These are phyloP conservation scores for Hysterium pulicare DNA, from an alignment of 2,329 filamentous ascomycete species.

Conservation along the genomic window DNA sequence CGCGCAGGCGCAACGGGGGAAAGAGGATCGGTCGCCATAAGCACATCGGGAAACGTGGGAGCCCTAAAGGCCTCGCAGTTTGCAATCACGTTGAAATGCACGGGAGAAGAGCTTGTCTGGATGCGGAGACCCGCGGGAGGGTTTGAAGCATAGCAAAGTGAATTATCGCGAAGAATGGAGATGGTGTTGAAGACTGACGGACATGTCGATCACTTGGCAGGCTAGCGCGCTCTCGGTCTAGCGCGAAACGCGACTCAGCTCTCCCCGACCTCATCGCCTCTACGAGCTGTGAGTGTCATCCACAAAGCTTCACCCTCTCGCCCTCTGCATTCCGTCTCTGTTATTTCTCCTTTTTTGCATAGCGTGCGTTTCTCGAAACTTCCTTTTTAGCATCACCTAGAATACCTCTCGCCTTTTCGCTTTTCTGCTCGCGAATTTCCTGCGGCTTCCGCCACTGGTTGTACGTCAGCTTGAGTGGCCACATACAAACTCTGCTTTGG, in stretches of 20 bases:
- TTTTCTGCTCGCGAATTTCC: too few relatives aligned
- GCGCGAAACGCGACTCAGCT: slow-evolving; percentile 11
- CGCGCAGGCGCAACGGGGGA: slow-evolving; percentile 88
- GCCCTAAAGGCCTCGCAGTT: slow-evolving; percentile 9
- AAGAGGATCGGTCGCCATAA: slow-evolving; percentile 84
- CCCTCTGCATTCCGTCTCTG: neutral
- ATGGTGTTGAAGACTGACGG: slow-evolving; percentile 17
- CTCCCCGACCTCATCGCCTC: too few relatives aligned
- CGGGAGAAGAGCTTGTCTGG: neutral
- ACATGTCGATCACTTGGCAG: slow-evolving; percentile 17
- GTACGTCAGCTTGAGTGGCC: too few relatives aligned
- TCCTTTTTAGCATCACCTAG: too few relatives aligned
- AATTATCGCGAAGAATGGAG: slow-evolving; percentile 7
- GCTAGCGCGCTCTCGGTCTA: slow-evolving; percentile 8
- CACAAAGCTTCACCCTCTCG: neutral
- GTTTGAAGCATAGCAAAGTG: slow-evolving; percentile 9
- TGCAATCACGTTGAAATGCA: slow-evolving; percentile 1
- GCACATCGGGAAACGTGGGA: slow-evolving; percentile 45
- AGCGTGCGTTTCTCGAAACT: slow-evolving; percentile 22
- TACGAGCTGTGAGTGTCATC: neutral
- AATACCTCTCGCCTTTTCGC: too few relatives aligned
- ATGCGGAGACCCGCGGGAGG: slow-evolving; percentile 8
- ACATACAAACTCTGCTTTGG: too few relatives aligned
- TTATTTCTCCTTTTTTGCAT: slow-evolving; percentile 19
- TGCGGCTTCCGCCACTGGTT: too few relatives aligned